Evolutionary conservation across 257 asterid genomes (phyloP), one percentile per base, ranked within the genome.

Genomic region (Salvia miltiorrhiza): DNA sequence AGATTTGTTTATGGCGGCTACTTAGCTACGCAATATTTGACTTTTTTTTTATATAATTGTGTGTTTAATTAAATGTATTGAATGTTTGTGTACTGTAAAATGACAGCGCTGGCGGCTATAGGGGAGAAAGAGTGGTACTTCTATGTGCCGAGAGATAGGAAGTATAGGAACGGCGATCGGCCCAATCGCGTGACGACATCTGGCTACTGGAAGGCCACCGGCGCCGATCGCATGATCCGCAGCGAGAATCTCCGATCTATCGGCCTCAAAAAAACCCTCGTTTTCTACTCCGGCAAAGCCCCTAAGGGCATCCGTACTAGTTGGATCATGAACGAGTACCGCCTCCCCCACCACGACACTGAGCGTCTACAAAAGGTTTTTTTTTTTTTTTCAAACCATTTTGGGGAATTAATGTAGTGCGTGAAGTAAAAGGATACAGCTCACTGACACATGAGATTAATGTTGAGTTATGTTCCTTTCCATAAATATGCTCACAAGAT

Each of bases 91-190:
- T 28, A 32, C 33, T 45, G 17, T 32, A 0, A 5, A 16, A 30
- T 19, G 4, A 4, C 72, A 90, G 98, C 96, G 4, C 73, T 90
- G 90, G 99, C 99, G 30, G 96, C 99, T 5, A 91, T 94, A 48
- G 99, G 97, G 70, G 99, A 94, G 87, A 94, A 94, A 33, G 99
- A 94, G 62, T 94, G 99, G 99, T 94, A 79, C 79, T 94, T 94
- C 24, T 94, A 94, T 67, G 99, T 91, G 45, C 99, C 99, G 1
- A 84, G 99, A 55, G 99, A 94, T 66, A 44, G 88, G 72, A 94
- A 94, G 85, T 94, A 94, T 9, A 65, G 99, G 41, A 94, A 91
- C 53, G 99, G 99, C 0, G 99, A 94, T 76, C 81, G 99, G 68
- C 99, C 99, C 0, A 94, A 94, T 39, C 87, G 99, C 1, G 99